Evolutionary conservation across 345 rosid species (phyloP).

Genomic region (Salix brachista): DNA sequence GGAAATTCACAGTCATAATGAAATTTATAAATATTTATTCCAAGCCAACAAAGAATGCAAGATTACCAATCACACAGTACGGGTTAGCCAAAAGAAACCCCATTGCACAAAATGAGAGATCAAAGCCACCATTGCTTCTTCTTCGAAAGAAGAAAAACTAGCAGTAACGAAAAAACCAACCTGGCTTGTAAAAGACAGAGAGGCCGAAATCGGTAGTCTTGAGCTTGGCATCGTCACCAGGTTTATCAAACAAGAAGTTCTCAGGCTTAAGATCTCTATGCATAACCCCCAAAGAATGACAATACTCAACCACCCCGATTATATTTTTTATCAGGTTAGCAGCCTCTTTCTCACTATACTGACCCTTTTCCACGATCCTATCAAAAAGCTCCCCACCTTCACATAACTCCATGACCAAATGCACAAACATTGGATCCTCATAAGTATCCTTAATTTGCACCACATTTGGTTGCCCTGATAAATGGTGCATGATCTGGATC

Average conservation of each 20-base stretch:
- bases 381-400: constrained; percentile 97
- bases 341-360: constrained; percentile 89
- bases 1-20: neutral
- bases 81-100: neutral
- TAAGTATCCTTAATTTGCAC: constrained; percentile 84
- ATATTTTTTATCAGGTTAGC: constrained; percentile 78
- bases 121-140: neutral
- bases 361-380: constrained; percentile 85
- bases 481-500: constrained; percentile 99
- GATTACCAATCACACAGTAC: neutral
- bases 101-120: neutral
- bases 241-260: constrained; percentile 83
- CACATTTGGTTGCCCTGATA: constrained; percentile 76
- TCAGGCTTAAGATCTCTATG: constrained; percentile 98
- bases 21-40: neutral
- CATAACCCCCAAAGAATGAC: constrained; percentile 96
- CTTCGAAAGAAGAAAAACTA: neutral
- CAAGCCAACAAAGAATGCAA: constrained; percentile 1
- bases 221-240: constrained; percentile 70
- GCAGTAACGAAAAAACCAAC: constrained; percentile 23
- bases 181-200: constrained; percentile 93
- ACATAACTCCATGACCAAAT: constrained; percentile 94
- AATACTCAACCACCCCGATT: constrained; percentile 83
- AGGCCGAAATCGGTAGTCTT: constrained; percentile 90
- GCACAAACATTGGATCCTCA: constrained; percentile 87